Percentiles rank a stretch among this genome's conserved stretches.
phyloP scores from a whole-genome alignment of 495 filamentous ascomycete genomes.

The Podospora anserina region DNA sequence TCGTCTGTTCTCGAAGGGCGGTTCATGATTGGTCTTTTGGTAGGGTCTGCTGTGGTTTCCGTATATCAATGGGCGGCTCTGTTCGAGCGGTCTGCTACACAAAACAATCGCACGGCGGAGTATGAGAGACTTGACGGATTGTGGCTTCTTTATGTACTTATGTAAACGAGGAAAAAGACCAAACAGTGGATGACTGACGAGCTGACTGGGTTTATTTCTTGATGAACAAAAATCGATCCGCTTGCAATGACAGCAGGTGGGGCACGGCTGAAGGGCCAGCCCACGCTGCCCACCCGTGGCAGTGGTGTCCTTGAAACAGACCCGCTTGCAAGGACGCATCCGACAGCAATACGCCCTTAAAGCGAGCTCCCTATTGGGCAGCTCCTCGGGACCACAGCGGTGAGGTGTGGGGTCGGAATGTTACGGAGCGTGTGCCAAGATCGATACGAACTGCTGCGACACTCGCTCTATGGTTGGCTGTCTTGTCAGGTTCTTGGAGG shows the following conservation, averaged over 20 bases:
- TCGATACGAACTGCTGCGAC: background rate
- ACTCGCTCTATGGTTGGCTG: too few species aligned
- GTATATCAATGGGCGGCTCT: background rate
- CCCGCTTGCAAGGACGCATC: background rate
- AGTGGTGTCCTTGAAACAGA: background rate
- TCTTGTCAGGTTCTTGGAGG: too few species aligned
- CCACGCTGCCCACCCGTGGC: too few species aligned
- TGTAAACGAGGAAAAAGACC: background rate
- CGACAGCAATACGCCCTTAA: background rate
- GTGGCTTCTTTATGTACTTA: background rate
- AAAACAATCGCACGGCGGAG: background rate
- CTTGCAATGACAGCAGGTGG: background rate
- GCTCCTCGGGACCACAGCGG: background rate
- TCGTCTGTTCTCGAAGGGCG: conserved; percentile 64
- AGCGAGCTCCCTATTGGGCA: background rate
- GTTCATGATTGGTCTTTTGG: conserved; percentile 48
- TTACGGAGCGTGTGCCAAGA: background rate
- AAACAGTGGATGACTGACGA: background rate
- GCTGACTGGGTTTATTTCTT: background rate
- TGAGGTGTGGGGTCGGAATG: background rate
- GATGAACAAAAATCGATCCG: background rate
- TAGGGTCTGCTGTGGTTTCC: background rate
- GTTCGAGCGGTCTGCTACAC: background rate
- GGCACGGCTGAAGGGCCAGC: background rate
- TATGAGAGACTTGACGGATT: background rate